These are phyloP conservation scores for Fusarium xylarioides DNA, from an alignment of 2,329 filamentous ascomycete genomes.

Conservation along the genomic window DNA sequence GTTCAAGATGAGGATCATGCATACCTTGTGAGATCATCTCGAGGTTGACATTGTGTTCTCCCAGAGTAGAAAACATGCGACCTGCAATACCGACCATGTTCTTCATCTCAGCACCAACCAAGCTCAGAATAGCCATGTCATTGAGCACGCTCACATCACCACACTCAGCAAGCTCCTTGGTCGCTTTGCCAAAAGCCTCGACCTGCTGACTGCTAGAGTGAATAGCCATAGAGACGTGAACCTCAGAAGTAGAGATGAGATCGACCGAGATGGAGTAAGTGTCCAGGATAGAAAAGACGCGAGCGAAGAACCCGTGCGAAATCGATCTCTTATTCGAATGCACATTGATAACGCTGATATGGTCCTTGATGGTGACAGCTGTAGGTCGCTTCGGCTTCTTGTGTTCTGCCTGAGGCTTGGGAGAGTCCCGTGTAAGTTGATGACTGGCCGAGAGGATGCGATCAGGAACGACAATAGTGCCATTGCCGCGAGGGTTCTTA, in stretches of 20 bases:
- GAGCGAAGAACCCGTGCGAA: constrained; percentile 94
- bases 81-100: constrained; percentile 96
- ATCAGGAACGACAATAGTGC: constrained; percentile 87
- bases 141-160: constrained; percentile 91
- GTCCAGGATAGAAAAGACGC: constrained; percentile 92
- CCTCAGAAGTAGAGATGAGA: constrained; percentile 94
- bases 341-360: constrained; percentile 96
- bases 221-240: constrained; percentile 96
- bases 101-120: constrained; percentile 96
- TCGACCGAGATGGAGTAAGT: constrained; percentile 89
- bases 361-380: constrained; percentile 96
- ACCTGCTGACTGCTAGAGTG: constrained; percentile 77
- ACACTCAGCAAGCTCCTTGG: constrained; percentile 78
- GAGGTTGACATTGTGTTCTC: constrained; percentile 93
- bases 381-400: constrained; percentile 79
- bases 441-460: constrained; percentile 61
- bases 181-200: constrained; percentile 72
- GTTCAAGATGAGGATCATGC: constrained; percentile 20
- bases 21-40: constrained; percentile 99
- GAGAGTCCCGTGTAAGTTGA: constrained; percentile 64
- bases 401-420: constrained; percentile 45
- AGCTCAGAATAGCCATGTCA: constrained; percentile 93
- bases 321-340: constrained; percentile 97
- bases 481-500: constrained; percentile 81
- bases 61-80: constrained; percentile 92